A percentile compares a stretch with the other conserved stretches of the same genome.
Conservation (phyloP, 1,284 basidiomycete species). For the Pseudozyma sp. region DNA sequence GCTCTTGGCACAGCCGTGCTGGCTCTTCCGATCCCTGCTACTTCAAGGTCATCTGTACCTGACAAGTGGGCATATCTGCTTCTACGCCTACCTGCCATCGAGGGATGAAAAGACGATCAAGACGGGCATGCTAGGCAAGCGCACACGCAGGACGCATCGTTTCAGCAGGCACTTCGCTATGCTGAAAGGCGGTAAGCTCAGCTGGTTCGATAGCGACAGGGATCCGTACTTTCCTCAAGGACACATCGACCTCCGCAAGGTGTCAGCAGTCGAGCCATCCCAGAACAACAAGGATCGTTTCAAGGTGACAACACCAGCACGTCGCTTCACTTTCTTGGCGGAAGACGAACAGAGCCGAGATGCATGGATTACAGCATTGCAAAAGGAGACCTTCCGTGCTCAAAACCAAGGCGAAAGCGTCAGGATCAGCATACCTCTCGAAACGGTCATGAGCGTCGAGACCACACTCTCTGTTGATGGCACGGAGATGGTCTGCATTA, state of each 20-base stretch:
- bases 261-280: slow-evolving; percentile 83
- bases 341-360: slow-evolving; percentile 63
- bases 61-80: slow-evolving; percentile 90
- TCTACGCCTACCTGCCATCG: slow-evolving; percentile 86
- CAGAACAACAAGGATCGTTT: slow-evolving; percentile 73
- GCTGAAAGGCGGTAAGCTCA: slow-evolving; percentile 52
- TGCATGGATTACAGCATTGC: slow-evolving; percentile 88
- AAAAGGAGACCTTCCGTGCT: slow-evolving; percentile 87
- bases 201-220: slow-evolving; percentile 71
- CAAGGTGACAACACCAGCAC: slow-evolving; percentile 66
- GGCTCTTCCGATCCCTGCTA: slow-evolving; percentile 71
- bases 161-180: slow-evolving; percentile 62
- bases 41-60: slow-evolving; percentile 97
- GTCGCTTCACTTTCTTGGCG: slow-evolving; percentile 66
- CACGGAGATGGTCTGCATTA: slow-evolving; percentile 57
- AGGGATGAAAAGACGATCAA: slow-evolving; percentile 48
- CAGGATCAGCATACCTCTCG: slow-evolving; percentile 89
- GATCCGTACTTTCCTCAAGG: slow-evolving; percentile 97
- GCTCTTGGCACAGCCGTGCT: slow-evolving; percentile 49
- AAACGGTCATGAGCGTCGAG: slow-evolving; percentile 87
- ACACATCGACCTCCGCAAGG: slow-evolving; percentile 91
- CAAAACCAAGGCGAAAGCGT: slow-evolving; percentile 96
- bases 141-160: slow-evolving; percentile 53
- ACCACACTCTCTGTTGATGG: slow-evolving; percentile 72
- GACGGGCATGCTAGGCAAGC: slow-evolving; percentile 48